Conservation (phyloP, 2,329 filamentous ascomycete species). For the Xylariomycetidae sp. region DNA sequence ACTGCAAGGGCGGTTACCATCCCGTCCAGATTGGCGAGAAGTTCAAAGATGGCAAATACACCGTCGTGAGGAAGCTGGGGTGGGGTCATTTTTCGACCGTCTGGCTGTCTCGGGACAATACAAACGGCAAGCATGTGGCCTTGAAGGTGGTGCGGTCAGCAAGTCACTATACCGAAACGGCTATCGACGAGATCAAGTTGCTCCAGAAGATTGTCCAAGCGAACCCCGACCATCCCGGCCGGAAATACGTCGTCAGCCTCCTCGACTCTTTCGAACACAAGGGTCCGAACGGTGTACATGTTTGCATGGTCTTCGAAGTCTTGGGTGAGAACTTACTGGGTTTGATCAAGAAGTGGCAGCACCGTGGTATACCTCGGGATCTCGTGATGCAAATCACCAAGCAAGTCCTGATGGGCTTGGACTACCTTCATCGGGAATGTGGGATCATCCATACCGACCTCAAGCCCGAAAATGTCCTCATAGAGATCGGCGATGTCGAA, state of each 20-base stretch:
- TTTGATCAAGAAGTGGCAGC: constrained; percentile 97
- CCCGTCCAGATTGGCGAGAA: constrained; percentile 90
- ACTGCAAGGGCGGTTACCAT: constrained; percentile 98
- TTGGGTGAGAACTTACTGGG: constrained; percentile 91
- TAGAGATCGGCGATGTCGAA: constrained; percentile 98
- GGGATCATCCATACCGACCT: constrained; percentile 98
- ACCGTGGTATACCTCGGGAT: constrained; percentile 91
- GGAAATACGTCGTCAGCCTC: constrained; percentile 91
- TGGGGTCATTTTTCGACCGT: constrained; percentile 99
- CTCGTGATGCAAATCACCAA: constrained; percentile 98
- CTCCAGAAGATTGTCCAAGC: constrained; percentile 95
- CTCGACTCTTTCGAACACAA: constrained; percentile 97
- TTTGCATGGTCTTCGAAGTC: constrained; percentile 99
- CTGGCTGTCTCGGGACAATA: constrained; percentile 77
- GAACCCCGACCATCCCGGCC: constrained; percentile 88
- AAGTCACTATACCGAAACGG: constrained; percentile 97
- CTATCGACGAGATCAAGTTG: constrained; percentile 97
- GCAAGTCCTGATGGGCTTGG: constrained; percentile 88
- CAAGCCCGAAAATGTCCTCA: constrained; percentile 96
- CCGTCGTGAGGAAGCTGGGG: constrained; percentile 89
- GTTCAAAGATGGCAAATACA: constrained; percentile 97
- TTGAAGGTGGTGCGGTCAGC: constrained; percentile 97
- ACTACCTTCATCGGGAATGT: constrained; percentile 95
- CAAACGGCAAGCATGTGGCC: constrained; percentile 86
- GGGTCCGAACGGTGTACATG: constrained; percentile 90